These are phyloP conservation scores for Sugiyamaella japonica DNA, from an alignment of 1,139 yeast genomes.

Conservation along the genomic window DNA sequence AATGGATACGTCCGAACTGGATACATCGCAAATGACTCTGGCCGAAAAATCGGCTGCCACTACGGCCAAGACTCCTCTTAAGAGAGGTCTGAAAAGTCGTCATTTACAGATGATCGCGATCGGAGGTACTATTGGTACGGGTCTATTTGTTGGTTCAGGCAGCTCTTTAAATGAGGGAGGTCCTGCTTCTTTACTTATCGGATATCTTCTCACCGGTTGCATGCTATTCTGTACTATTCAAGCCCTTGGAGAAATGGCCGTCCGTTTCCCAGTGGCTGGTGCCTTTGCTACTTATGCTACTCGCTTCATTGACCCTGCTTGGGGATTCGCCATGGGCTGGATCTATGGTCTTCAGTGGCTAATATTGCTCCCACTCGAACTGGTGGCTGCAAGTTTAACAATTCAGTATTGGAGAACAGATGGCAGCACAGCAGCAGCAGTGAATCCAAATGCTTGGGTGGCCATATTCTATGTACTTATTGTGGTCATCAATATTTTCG, in stretches of 20 bases:
- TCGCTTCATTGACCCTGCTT: slow-evolving; percentile 65
- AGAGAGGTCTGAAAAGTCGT: slow-evolving; percentile 46
- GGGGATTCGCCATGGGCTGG: slow-evolving; percentile 84
- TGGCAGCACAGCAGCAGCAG: slow-evolving; percentile 52
- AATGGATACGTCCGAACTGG: slow-evolving; percentile 29
- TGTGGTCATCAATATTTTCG: slow-evolving; percentile 60
- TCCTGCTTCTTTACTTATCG: slow-evolving; percentile 70
- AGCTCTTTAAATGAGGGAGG: slow-evolving; percentile 64
- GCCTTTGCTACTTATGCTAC: slow-evolving; percentile 68
- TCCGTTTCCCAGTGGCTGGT: slow-evolving; percentile 70
- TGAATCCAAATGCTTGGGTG: slow-evolving; percentile 66
- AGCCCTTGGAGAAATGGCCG: slow-evolving; percentile 75
- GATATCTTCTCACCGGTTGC: slow-evolving; percentile 62
- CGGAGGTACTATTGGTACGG: slow-evolving; percentile 77
- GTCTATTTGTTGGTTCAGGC: slow-evolving; percentile 69
- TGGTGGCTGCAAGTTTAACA: slow-evolving; percentile 72
- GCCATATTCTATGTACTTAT: slow-evolving; percentile 61
- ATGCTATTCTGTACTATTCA: slow-evolving; percentile 68
- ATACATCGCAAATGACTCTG: slow-evolving; percentile 24
- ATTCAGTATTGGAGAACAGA: slow-evolving; percentile 60
- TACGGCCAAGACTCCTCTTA: slow-evolving; percentile 38
- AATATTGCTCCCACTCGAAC: slow-evolving; percentile 66
- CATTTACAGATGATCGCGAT: slow-evolving; percentile 65
- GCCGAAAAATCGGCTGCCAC: slow-evolving; percentile 25
- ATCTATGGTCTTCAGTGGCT: slow-evolving; percentile 76